phyloP scores from a whole-genome alignment of 208 protist species.

The Herpetomonas muscarum region DNA sequence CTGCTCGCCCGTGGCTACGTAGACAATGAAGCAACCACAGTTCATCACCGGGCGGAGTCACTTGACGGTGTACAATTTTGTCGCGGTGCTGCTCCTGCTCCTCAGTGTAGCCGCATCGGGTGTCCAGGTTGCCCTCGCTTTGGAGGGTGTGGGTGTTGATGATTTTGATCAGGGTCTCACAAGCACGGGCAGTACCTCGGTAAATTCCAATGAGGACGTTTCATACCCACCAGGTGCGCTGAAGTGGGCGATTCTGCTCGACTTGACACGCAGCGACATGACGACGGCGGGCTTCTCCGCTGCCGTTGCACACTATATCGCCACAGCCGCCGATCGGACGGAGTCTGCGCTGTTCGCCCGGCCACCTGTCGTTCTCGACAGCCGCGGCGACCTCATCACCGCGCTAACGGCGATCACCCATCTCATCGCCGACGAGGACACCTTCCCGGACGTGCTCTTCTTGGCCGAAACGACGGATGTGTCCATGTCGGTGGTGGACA shows the following conservation, averaged over 20 bases:
- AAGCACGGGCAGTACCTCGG: background rate
- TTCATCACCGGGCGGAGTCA: too few species aligned
- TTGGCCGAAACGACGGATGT: conserved; percentile 67
- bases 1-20: too few species aligned
- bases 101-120: too few species aligned
- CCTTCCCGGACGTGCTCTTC: conserved; percentile 60
- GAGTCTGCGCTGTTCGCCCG: conserved; percentile 25
- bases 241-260: conserved; percentile 50
- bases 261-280: conserved; percentile 43
- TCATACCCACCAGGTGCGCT: too few species aligned
- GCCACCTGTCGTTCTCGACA: conserved; percentile 45
- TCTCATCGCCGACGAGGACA: conserved; percentile 21
- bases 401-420: conserved; percentile 46
- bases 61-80: too few species aligned
- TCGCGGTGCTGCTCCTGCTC: too few species aligned
- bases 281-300: conserved; percentile 20
- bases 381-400: conserved; percentile 48
- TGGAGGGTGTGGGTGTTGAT: too few species aligned
- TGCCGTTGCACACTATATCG: conserved; percentile 20
- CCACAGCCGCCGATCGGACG: conserved; percentile 6
- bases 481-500: conserved; percentile 49
- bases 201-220: too few species aligned
- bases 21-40: too few species aligned
- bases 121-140: too few species aligned
- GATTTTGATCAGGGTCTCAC: too few species aligned